Conservation (phyloP, 441 rosid species). For the Populus hybrid region DNA sequence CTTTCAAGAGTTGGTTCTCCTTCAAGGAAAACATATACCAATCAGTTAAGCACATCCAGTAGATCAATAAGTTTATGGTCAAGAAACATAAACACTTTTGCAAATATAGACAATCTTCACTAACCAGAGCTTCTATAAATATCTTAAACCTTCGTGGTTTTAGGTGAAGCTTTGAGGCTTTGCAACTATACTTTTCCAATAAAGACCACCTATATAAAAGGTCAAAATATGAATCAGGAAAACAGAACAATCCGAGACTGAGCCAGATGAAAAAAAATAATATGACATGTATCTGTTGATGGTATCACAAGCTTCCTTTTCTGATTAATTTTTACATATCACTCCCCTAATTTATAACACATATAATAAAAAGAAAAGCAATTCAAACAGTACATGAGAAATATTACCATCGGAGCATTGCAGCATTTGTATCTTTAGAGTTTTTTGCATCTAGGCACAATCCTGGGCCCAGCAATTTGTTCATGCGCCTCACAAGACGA, state of each 20-base stretch:
- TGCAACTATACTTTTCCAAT: constrained; percentile 96
- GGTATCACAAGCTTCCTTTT: neutral
- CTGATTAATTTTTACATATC: neutral
- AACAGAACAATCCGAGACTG: neutral
- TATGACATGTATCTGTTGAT: neutral
- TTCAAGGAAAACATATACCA: constrained; percentile 35
- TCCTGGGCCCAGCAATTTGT: constrained; percentile 90
- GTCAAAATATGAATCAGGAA: neutral
- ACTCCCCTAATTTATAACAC: neutral
- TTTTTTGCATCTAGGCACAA: constrained; percentile 94
- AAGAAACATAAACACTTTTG: constrained; percentile 13
- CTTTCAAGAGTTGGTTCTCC: constrained; percentile 97
- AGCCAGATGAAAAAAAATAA: neutral
- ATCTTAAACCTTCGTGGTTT: constrained; percentile 95
- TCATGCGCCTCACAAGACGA: constrained; percentile 97
- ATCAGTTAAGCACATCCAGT: constrained; percentile 30
- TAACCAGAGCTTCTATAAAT: constrained; percentile 94
- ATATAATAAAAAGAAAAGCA: neutral
- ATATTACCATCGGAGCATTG: constrained; percentile 93
- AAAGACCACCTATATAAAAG: constrained; percentile 88
- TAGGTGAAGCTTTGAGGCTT: constrained; percentile 97
- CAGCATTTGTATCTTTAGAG: constrained; percentile 96
- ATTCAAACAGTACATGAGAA: neutral
- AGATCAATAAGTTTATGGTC: constrained; percentile 15
- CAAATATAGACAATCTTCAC: constrained; percentile 32